A percentile compares a stretch with the other conserved stretches of the same genome.
Conservation (phyloP, 352 stramenopile genomes). For the Globisporangium acanthophoron region DNA sequence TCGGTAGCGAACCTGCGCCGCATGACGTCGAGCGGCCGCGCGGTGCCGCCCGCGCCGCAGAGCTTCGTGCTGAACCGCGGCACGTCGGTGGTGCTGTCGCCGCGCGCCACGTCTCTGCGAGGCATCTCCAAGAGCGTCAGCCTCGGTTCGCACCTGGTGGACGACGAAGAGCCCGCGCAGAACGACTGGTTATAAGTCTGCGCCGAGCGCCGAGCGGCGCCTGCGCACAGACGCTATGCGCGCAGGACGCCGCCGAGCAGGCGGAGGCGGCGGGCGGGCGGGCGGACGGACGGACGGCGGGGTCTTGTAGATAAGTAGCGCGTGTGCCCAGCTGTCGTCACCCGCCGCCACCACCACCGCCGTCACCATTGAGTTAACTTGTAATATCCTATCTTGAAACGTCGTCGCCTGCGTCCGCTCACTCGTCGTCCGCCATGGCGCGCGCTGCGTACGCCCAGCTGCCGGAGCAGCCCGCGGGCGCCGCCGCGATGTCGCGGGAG, state of each 20-base stretch:
- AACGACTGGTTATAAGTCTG: slow-evolving; percentile 71
- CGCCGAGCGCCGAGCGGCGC: slow-evolving; percentile 3
- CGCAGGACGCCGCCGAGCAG: background rate
- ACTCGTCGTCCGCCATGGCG: slow-evolving; percentile 7
- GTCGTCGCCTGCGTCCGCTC: background rate
- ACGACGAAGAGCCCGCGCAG: slow-evolving; percentile 63
- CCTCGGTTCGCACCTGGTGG: slow-evolving; percentile 38
- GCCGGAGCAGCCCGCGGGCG: slow-evolving; percentile 2
- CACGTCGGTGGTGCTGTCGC: slow-evolving; percentile 50
- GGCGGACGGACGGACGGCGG: too few relatives aligned
- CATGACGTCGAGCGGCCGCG: slow-evolving; percentile 35
- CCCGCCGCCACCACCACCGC: too few relatives aligned
- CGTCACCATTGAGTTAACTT: background rate
- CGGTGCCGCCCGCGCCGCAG: slow-evolving; percentile 25
- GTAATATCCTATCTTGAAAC: slow-evolving; percentile 4
- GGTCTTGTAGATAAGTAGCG: background rate
- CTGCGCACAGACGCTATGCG: background rate
- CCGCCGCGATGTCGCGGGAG: slow-evolving; percentile 11
- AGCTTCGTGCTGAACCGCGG: slow-evolving; percentile 43
- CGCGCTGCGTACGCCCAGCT: slow-evolving; percentile 28
- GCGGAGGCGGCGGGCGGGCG: too few relatives aligned
- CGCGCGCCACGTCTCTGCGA: slow-evolving; percentile 31
- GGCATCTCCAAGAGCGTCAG: slow-evolving; percentile 77
- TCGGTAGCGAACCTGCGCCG: slow-evolving; percentile 50
- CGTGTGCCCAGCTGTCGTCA: too few relatives aligned